Evolutionary conservation across 257 asterid species (phyloP).

Genomic region (Solanum bukasovii): DNA sequence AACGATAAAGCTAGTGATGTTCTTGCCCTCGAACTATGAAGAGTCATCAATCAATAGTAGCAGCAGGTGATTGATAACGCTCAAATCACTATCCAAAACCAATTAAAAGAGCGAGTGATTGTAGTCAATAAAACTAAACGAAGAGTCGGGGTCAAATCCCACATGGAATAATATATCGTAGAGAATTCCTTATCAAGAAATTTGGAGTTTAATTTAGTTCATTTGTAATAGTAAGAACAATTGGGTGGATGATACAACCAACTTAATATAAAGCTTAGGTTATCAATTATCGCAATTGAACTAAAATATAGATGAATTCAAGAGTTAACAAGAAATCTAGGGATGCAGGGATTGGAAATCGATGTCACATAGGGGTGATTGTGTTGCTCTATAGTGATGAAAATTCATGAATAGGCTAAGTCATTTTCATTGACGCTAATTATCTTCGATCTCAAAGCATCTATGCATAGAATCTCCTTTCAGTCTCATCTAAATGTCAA

Average conservation of each 20-base stretch:
- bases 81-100: not conserved
- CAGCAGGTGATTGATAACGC: not conserved
- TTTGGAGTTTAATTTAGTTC: not conserved
- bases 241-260: not conserved
- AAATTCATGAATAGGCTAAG: not conserved
- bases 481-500: not conserved
- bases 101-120: not conserved
- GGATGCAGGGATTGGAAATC: not conserved
- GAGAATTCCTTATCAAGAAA: not conserved
- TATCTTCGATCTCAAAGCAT: not conserved
- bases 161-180: not conserved
- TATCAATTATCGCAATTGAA: not conserved
- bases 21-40: not conserved
- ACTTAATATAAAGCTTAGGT: not conserved
- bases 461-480: not conserved
- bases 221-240: not conserved
- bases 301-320: not conserved
- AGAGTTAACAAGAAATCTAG: not conserved
- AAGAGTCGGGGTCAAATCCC: not conserved
- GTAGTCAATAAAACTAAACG: not conserved
- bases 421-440: not conserved
- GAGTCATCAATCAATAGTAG: not conserved
- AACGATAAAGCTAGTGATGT: not conserved
- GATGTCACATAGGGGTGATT: not conserved
- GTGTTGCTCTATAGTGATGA: not conserved